Conservation (phyloP, 805 yeast genomes). For the Ogataea ganodermae region DNA sequence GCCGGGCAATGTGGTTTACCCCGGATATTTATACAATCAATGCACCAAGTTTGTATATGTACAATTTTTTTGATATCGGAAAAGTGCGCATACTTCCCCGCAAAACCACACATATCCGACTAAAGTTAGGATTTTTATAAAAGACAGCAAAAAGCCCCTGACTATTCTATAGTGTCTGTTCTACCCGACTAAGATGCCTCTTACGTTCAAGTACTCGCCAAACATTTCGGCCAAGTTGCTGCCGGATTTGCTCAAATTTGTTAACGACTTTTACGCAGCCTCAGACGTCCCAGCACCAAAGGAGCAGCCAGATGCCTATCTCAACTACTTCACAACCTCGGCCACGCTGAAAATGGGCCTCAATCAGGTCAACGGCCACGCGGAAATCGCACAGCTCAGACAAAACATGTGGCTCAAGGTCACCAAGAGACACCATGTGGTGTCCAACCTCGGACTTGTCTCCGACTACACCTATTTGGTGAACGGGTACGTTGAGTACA, state of each 20-base stretch:
- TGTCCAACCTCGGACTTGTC: conserved; percentile 12
- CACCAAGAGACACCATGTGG: conserved; percentile 19
- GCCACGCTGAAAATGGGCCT: conserved; percentile 17
- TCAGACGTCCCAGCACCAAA: conserved; percentile 17
- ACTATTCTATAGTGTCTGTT: too few species aligned
- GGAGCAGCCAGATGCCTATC: conserved; percentile 10
- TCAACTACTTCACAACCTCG: conserved; percentile 9
- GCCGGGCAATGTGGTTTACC: neutral
- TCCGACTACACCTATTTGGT: conserved; percentile 12
- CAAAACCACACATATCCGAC: conserved; percentile 4
- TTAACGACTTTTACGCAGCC: conserved; percentile 13
- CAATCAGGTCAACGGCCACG: conserved; percentile 6
- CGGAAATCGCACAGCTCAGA: conserved; percentile 12
- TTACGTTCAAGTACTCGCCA: conserved; percentile 5
- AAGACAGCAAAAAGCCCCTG: too few species aligned
- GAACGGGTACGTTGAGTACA: conserved; percentile 19
- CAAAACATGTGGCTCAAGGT: conserved; percentile 22
- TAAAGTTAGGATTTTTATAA: too few species aligned
- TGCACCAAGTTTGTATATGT: too few species aligned
- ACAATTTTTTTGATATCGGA: neutral
- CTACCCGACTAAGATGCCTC: neutral
- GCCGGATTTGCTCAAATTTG: conserved; percentile 10
- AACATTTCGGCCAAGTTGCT: conserved; percentile 8
- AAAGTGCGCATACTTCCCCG: conserved; percentile 3
- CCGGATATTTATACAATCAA: conserved; percentile 1